Conservation (phyloP, 2,329 filamentous ascomycete species). For the Chrysosporium keratinophilum region DNA sequence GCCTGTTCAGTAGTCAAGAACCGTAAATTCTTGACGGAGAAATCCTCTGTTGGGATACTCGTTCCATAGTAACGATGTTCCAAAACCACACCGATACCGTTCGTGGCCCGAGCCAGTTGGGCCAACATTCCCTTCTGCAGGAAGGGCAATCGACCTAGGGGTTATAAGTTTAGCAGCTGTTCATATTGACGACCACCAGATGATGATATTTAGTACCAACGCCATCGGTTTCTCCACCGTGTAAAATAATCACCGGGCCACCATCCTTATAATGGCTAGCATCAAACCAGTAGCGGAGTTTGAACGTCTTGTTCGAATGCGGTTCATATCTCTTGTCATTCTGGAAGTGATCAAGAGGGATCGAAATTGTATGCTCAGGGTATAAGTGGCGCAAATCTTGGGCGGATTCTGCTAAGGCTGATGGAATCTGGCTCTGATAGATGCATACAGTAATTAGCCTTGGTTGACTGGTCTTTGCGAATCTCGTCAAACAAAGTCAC, state of each 20-base stretch:
- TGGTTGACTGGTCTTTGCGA: neutral
- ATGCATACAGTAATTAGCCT: neutral
- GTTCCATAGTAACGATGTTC: constrained; percentile 82
- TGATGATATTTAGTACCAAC: constrained; percentile 14
- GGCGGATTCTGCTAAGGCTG: neutral
- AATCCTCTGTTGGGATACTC: constrained; percentile 57
- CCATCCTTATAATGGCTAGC: constrained; percentile 62
- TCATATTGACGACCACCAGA: neutral
- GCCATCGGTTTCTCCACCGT: constrained; percentile 58
- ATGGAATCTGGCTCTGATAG: neutral
- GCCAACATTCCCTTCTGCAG: constrained; percentile 68
- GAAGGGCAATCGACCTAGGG: constrained; percentile 52
- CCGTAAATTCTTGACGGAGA: constrained; percentile 59
- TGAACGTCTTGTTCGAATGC: constrained; percentile 57
- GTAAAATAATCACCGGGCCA: constrained; percentile 69
- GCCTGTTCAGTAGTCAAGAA: constrained; percentile 79
- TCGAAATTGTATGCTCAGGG: constrained; percentile 43
- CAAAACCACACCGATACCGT: constrained; percentile 67
- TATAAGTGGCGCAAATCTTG: constrained; percentile 27
- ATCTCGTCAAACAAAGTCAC: neutral
- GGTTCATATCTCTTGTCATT: constrained; percentile 69
- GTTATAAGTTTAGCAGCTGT: neutral
- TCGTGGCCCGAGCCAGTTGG: constrained; percentile 58
- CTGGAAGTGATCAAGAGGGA: constrained; percentile 70
- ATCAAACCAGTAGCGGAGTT: constrained; percentile 76